Evolutionary conservation across 2,329 filamentous ascomycete genomes (phyloP).

Genomic region (Alternaria gaisen): DNA sequence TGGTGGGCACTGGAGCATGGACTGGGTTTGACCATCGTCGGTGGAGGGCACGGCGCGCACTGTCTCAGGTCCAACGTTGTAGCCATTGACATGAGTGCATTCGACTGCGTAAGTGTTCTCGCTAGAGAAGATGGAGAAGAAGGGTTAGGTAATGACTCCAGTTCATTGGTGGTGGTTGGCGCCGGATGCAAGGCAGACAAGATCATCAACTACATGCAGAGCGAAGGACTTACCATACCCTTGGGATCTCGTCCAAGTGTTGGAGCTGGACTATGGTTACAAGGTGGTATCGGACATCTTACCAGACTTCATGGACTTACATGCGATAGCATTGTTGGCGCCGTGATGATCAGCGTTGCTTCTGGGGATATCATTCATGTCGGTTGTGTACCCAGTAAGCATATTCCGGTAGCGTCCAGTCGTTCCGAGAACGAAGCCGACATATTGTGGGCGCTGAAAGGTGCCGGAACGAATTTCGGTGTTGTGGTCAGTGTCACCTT

Average conservation of each 20-base stretch:
- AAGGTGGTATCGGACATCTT: constrained; percentile 72
- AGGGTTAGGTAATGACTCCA: constrained; percentile 18
- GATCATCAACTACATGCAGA: constrained; percentile 60
- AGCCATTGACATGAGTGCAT: constrained; percentile 66
- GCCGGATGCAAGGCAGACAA: constrained; percentile 66
- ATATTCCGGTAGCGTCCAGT: constrained; percentile 54
- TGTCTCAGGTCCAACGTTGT: constrained; percentile 64
- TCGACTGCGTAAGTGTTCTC: constrained; percentile 61
- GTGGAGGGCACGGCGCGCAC: constrained; percentile 69
- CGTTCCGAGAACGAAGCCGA: constrained; percentile 60
- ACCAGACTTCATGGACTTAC: constrained; percentile 64
- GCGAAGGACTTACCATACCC: constrained; percentile 63
- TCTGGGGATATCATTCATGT: constrained; percentile 60
- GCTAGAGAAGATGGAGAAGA: constrained; percentile 22
- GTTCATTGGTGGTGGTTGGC: constrained; percentile 59
- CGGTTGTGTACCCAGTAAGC: constrained; percentile 60
- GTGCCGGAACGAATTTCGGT: constrained; percentile 68
- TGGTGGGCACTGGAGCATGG: constrained; percentile 63
- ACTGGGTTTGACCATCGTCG: constrained; percentile 60
- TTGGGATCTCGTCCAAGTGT: constrained; percentile 70
- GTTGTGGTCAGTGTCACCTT: constrained; percentile 65
- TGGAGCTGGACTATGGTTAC: constrained; percentile 69
- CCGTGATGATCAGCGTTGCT: constrained; percentile 63
- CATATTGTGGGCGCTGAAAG: constrained; percentile 66
- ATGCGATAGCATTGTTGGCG: constrained; percentile 69